These are phyloP conservation scores for Ormosia semicastrata DNA, from an alignment of 306 rosid genomes.

Conservation along the genomic window DNA sequence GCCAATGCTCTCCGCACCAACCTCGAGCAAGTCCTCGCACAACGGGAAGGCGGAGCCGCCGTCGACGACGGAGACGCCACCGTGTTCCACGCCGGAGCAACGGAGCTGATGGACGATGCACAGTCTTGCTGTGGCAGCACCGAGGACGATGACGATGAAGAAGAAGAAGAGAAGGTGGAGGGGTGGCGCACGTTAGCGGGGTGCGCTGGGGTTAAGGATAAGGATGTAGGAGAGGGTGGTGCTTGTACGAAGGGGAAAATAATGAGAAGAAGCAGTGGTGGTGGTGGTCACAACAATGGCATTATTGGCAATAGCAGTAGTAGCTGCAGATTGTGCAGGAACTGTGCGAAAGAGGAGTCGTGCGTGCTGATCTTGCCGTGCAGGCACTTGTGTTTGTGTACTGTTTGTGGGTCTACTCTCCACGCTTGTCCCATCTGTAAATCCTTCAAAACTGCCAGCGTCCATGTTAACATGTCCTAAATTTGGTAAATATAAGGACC, in stretches of 20 bases:
- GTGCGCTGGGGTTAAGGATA: constrained; percentile 12
- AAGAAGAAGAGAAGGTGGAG: not conserved
- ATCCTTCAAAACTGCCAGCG: constrained; percentile 70
- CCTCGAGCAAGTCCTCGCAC: constrained; percentile 62
- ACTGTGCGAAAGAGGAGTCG: constrained; percentile 77
- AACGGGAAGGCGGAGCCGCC: constrained; percentile 13
- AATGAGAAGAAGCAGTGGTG: not conserved
- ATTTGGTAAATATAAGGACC: not conserved
- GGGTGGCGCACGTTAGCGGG: constrained; percentile 40
- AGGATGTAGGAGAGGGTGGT: not conserved
- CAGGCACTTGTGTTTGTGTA: constrained; percentile 86
- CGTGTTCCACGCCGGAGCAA: not conserved
- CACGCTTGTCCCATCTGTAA: constrained; percentile 91
- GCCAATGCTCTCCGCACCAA: constrained; percentile 67
- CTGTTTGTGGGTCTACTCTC: constrained; percentile 65
- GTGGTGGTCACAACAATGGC: not conserved
- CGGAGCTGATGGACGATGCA: constrained; percentile 45
- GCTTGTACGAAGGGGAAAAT: too few relatives aligned
- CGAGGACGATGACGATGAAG: not conserved
- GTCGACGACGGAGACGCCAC: not conserved
- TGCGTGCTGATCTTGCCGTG: constrained; percentile 89
- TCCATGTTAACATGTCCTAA: constrained; percentile 73
- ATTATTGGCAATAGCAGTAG: not conserved
- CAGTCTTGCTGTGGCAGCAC: constrained; percentile 74
- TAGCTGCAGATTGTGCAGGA: constrained; percentile 53